phyloP scores from a whole-genome alignment of 2,329 filamentous ascomycete species.

The Alternaria arbusti region DNA sequence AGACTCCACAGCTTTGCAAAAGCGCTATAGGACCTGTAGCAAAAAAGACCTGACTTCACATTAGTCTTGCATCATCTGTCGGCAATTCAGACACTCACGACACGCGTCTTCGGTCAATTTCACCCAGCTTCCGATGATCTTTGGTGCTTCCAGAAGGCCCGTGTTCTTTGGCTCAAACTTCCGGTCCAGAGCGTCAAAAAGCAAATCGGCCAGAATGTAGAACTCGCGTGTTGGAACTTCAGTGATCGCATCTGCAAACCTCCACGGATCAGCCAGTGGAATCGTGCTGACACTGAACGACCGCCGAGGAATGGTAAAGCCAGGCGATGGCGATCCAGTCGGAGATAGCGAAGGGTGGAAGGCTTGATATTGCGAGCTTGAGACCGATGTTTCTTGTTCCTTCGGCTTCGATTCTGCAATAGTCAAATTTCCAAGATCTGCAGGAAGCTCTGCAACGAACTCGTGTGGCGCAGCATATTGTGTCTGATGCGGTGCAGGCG shows the following conservation, averaged over 20 bases:
- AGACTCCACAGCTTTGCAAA: constrained; percentile 43
- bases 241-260: constrained; percentile 39
- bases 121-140: constrained; percentile 42
- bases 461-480: constrained; percentile 24
- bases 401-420: constrained; percentile 24
- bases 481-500: constrained; percentile 15
- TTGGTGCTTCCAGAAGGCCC: constrained; percentile 42
- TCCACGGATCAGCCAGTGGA: constrained; percentile 44
- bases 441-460: constrained; percentile 45
- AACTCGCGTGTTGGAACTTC: constrained; percentile 46
- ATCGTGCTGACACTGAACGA: constrained; percentile 36
- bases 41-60: constrained; percentile 31
- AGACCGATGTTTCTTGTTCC: constrained; percentile 5
- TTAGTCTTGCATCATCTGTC: neutral
- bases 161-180: constrained; percentile 45
- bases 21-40: constrained; percentile 35
- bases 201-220: constrained; percentile 43
- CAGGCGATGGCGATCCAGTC: constrained; percentile 22
- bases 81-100: constrained; percentile 23
- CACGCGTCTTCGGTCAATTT: constrained; percentile 35
- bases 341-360: constrained; percentile 29
- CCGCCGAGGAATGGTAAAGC: constrained; percentile 37
- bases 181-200: constrained; percentile 43
- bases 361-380: constrained; percentile 33
- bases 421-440: constrained; percentile 37